phyloP scores from a whole-genome alignment of 139 green algal genomes.

The Tetradesmus lagerheimii region DNA sequence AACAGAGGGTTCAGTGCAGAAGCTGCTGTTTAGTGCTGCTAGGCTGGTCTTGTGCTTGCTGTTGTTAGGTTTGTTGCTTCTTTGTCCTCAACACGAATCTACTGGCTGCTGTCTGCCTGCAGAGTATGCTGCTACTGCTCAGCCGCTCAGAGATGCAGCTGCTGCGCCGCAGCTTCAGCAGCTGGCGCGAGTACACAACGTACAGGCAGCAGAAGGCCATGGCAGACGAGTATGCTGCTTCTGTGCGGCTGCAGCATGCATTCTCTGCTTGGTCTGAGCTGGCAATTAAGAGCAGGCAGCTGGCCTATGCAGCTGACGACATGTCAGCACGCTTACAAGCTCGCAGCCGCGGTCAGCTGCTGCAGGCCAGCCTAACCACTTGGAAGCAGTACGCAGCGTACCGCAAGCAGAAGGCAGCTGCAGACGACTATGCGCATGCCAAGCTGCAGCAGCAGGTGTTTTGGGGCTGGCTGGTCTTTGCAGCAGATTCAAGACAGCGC shows the following conservation, averaged over 20 bases:
- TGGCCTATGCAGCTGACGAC: background rate
- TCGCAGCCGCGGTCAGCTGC: slow-evolving; percentile 23
- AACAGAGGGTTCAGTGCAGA: background rate
- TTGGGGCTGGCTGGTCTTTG: background rate
- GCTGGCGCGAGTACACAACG: background rate
- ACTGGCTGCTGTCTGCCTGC: background rate
- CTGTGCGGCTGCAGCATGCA: background rate
- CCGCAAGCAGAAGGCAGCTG: slow-evolving; percentile 20
- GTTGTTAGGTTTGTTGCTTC: background rate
- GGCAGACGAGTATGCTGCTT: slow-evolving; percentile 12
- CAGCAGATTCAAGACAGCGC: background rate
- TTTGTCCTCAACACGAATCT: too few relatives aligned
- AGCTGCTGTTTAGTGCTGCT: too few relatives aligned
- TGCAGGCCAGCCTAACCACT: background rate
- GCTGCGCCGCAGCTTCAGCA: background rate
- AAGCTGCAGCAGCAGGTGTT: slow-evolving; percentile 20
- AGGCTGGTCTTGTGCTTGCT: background rate
- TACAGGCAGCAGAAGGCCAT: slow-evolving; percentile 20
- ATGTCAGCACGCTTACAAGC: background rate
- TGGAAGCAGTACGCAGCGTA: slow-evolving; percentile 2
- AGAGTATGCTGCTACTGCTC: background rate
- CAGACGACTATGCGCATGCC: background rate
- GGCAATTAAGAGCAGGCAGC: background rate
- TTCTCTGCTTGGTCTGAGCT: background rate
- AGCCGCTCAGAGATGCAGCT: slow-evolving; percentile 23